A percentile compares a stretch with the other conserved stretches of the same genome.
These are phyloP conservation scores for Sphaerulina vaccinii DNA, from an alignment of 2,329 filamentous ascomycete genomes.

Conservation along the genomic window DNA sequence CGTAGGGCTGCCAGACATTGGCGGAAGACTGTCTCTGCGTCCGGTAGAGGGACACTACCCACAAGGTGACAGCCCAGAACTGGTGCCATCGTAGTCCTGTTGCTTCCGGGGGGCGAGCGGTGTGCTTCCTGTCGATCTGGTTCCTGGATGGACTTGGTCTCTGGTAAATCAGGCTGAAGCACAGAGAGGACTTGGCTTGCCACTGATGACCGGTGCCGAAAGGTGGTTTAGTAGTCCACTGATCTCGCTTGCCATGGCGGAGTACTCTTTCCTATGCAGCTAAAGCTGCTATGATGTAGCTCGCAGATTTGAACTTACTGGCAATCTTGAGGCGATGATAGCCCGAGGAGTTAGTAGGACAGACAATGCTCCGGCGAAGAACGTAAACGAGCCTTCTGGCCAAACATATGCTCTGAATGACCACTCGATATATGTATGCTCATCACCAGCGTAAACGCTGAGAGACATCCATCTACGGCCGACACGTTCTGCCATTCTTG, in stretches of 20 bases:
- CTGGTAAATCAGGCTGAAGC: not conserved
- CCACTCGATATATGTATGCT: too few species aligned
- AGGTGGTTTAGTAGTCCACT: not conserved
- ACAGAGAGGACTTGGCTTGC: not conserved
- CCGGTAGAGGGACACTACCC: slow-evolving; percentile 40
- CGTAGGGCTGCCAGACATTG: slow-evolving; percentile 34
- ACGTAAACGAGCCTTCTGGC: too few species aligned
- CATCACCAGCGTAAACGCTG: too few species aligned
- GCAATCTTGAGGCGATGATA: not conserved
- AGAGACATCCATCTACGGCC: too few species aligned
- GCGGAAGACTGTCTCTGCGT: slow-evolving; percentile 38
- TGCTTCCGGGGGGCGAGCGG: not conserved
- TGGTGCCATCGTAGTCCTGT: slow-evolving; percentile 13
- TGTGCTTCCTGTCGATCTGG: not conserved
- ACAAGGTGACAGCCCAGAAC: slow-evolving; percentile 37
- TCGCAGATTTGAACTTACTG: not conserved
- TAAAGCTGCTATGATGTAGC: not conserved
- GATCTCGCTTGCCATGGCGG: not conserved
- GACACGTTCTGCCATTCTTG: too few species aligned
- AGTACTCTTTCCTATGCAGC: slow-evolving; percentile 3
- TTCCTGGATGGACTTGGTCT: not conserved
- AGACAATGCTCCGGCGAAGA: too few species aligned
- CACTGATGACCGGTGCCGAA: not conserved
- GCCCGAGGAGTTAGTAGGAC: too few species aligned
- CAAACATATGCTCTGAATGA: too few species aligned